Evolutionary conservation across 331 rosid genomes (phyloP).

Genomic region (Prunus yedoensis): DNA sequence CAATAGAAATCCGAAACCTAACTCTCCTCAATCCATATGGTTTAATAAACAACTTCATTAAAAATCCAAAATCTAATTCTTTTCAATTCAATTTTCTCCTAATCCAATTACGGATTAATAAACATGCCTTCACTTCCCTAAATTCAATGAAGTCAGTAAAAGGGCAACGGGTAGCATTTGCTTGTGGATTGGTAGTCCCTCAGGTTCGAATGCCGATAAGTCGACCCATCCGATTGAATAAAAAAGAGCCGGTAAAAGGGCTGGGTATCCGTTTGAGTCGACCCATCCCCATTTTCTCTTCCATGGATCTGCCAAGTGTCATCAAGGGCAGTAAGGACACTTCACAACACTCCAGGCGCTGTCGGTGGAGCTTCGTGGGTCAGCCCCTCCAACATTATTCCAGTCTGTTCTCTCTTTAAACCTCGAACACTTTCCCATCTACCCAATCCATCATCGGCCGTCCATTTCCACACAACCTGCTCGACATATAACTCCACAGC

Average conservation of each 20-base stretch:
- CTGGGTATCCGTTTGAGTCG: neutral
- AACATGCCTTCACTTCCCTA: no score
- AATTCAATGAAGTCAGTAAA: no score
- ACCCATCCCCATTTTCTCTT: neutral
- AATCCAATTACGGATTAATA: no score
- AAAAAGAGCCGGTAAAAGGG: neutral
- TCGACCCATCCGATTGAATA: no score
- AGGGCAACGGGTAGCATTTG: no score
- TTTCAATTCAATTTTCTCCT: no score
- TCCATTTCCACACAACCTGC: conserved; percentile 10
- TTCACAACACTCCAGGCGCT: neutral
- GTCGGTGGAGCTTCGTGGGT: conserved; percentile 37
- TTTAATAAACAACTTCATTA: no score
- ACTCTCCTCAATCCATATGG: no score
- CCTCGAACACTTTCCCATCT: conserved; percentile 1
- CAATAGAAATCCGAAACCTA: no score
- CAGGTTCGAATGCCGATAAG: no score
- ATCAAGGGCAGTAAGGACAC: neutral
- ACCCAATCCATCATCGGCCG: conserved; percentile 15
- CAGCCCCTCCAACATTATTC: conserved; percentile 5
- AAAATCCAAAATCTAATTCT: no score
- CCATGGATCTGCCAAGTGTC: neutral
- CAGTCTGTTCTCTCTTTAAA: conserved; percentile 36
- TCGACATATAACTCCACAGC: conserved; percentile 7
- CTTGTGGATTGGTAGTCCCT: no score